Conservation (phyloP, 2,329 filamentous ascomycete species). For the Calcarisporium arbuscula region DNA sequence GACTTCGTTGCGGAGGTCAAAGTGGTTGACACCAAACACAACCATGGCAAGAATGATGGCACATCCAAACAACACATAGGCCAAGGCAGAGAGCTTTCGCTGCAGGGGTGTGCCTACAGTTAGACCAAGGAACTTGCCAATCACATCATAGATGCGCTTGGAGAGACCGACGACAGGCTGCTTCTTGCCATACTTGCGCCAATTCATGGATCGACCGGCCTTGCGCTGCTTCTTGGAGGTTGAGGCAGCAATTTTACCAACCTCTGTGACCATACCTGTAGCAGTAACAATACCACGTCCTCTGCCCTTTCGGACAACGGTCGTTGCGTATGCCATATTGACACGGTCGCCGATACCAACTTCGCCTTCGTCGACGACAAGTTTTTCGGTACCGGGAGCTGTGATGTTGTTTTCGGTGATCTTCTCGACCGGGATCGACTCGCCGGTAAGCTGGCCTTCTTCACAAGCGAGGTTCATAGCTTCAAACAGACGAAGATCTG, state of each 20-base stretch:
- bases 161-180: constrained; percentile 40
- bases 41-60: constrained; percentile 53
- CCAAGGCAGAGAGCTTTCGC: constrained; percentile 70
- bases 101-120: constrained; percentile 71
- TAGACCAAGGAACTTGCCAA: constrained; percentile 54
- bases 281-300: constrained; percentile 66
- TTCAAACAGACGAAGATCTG: constrained; percentile 64
- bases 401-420: constrained; percentile 43
- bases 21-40: constrained; percentile 52
- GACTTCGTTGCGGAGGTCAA: constrained; percentile 43
- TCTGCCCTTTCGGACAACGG: constrained; percentile 65
- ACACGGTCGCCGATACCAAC: constrained; percentile 64
- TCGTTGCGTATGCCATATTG: constrained; percentile 72
- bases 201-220: constrained; percentile 47
- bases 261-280: constrained; percentile 66
- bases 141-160: constrained; percentile 40
- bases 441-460: constrained; percentile 70
- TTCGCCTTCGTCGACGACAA: constrained; percentile 37
- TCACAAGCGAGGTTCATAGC: constrained; percentile 76
- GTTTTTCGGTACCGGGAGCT: constrained; percentile 38
- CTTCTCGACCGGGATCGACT: constrained; percentile 68
- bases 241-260: constrained; percentile 61
- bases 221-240: constrained; percentile 47
- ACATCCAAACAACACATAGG: constrained; percentile 68
- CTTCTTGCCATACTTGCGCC: constrained; percentile 45